Percentiles rank a stretch among this genome's conserved stretches.
phyloP scores from a whole-genome alignment of 2,329 filamentous ascomycete genomes.

The Colletotrichum eremochloae region DNA sequence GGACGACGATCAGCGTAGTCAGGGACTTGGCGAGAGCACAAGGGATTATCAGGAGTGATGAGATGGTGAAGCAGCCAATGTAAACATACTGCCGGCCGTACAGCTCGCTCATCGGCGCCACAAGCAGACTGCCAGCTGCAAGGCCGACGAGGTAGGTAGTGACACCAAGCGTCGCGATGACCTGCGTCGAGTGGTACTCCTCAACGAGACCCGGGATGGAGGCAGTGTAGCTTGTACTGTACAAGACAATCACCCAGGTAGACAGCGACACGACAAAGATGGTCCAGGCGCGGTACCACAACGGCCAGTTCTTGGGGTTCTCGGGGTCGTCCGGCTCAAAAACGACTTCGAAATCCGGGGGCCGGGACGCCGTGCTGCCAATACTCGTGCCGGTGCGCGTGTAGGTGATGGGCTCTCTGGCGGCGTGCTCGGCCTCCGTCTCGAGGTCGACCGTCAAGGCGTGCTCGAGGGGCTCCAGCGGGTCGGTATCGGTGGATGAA shows the following conservation, averaged over 20 bases:
- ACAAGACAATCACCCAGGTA: slow-evolving; percentile 71
- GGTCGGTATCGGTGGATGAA: slow-evolving; percentile 41
- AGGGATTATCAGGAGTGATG: slow-evolving; percentile 78
- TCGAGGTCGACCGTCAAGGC: slow-evolving; percentile 54
- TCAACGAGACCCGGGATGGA: slow-evolving; percentile 76
- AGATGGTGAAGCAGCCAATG: slow-evolving; percentile 72
- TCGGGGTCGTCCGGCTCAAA: slow-evolving; percentile 74
- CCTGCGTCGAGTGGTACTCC: slow-evolving; percentile 73
- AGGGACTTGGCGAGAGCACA: slow-evolving; percentile 78
- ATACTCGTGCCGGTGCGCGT: slow-evolving; percentile 56
- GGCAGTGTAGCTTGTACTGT: slow-evolving; percentile 84
- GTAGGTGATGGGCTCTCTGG: slow-evolving; percentile 56
- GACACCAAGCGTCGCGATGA: slow-evolving; percentile 79
- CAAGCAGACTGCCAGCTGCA: slow-evolving; percentile 77
- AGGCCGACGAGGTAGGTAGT: slow-evolving; percentile 85
- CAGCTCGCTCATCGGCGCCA: slow-evolving; percentile 81
- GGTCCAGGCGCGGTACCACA: slow-evolving; percentile 61
- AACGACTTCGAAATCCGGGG: slow-evolving; percentile 78
- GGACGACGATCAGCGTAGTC: slow-evolving; percentile 75
- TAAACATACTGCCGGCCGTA: slow-evolving; percentile 79
- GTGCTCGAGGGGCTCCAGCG: slow-evolving; percentile 53
- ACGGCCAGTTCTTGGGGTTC: slow-evolving; percentile 77
- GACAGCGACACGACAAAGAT: slow-evolving; percentile 61
- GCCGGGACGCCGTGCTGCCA: slow-evolving; percentile 57
- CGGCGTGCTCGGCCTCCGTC: slow-evolving; percentile 55